Evolutionary conservation across 306 rosid genomes (phyloP), one percentile per base, ranked within the genome.

Genomic region (Hippophae rhamnoides): DNA sequence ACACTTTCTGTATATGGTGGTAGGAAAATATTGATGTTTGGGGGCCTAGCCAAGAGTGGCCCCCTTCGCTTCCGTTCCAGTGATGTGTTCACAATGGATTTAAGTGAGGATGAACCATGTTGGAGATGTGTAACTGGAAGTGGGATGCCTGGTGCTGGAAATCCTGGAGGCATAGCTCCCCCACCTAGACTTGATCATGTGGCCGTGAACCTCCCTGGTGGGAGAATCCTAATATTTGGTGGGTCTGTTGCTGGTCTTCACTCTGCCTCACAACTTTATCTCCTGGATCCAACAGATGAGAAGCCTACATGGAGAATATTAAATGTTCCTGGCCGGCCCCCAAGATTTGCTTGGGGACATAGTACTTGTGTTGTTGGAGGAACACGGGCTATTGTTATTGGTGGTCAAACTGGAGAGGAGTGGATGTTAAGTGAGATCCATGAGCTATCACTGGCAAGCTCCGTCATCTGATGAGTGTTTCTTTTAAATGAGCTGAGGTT

Each of bases 201-300:
- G 62, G 99, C 96, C 40, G 90, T 93, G 69, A 93, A 82, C 73
- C 97, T 93, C 63, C 99, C 97, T 0, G 97, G 99, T 70, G 99
- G 97, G 62, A 86, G 99, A 82, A 88, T 93, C 66, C 82, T 93
- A 67, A 86, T 93, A 54, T 93, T 93, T 57, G 99, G 99, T 26
- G 99, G 99, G 68, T 93, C 99, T 38, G 99, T 93, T 56, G 99
- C 99, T 10, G 99, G 99, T 69, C 99, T 93, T 72, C 97, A 93
- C 85, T 93, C 99, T 41, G 90, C 99, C 47, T 93, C 99, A 10
- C 97, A 93, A 74, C 99, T 93, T 60, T 93, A 86, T 77, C 82
- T 88, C 62, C 79, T 93, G 51, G 99, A 93, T 60, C 99, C 99
- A 47, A 86, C 97, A 0, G 97, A 93, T 52, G 99, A 88, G 78